Conservation (phyloP, 192 early-diverging fungal genomes). For the Backusella liffmaniae region DNA sequence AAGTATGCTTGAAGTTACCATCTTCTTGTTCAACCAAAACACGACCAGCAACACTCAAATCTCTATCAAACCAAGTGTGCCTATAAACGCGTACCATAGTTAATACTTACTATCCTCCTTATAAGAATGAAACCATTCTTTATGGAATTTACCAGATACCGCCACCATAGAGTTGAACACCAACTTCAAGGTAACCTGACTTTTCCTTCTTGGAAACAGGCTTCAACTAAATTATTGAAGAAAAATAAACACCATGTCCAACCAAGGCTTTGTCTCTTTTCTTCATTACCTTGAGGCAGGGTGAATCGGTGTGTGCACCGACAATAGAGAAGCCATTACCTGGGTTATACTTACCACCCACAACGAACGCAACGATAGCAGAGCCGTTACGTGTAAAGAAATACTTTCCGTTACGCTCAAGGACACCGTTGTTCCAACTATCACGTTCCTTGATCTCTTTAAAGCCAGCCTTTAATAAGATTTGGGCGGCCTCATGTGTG, state of each 20-base stretch:
- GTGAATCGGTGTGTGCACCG: constrained; percentile 97
- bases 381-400: constrained; percentile 95
- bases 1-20: constrained; percentile 68
- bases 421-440: constrained; percentile 63
- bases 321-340: constrained; percentile 89
- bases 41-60: constrained; percentile 92
- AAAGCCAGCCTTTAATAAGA: constrained; percentile 78
- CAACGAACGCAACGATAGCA: constrained; percentile 87
- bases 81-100: constrained; percentile 29
- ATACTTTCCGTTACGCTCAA: constrained; percentile 86
- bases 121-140: background rate
- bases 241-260: too few relatives aligned
- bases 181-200: constrained; percentile 86
- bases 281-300: constrained; percentile 80
- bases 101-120: background rate
- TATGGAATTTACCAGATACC: constrained; percentile 70
- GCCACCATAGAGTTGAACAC: constrained; percentile 92
- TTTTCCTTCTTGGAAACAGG: constrained; percentile 91
- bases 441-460: constrained; percentile 88
- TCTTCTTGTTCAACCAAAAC: constrained; percentile 76
- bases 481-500: constrained; percentile 72
- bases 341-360: constrained; percentile 82
- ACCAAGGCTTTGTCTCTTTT: too few relatives aligned
- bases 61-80: constrained; percentile 99
- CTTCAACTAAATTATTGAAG: constrained; percentile 64